Conservation (phyloP, 2,329 filamentous ascomycete genomes). For the Botrytis medusae region DNA sequence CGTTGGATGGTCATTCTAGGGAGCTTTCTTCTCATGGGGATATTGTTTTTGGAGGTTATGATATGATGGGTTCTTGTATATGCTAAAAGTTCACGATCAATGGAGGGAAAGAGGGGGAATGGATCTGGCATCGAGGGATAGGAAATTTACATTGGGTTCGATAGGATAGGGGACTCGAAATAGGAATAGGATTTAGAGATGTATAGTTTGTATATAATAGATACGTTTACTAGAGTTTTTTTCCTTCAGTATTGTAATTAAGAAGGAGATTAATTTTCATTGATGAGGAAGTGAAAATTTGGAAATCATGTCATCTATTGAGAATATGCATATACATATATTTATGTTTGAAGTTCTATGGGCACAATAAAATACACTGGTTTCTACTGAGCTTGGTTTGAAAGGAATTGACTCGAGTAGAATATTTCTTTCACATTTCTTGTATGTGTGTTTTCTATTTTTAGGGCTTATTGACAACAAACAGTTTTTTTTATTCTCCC, state of each 20-base stretch:
- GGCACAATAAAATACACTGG: neutral
- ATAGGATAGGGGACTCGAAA: neutral
- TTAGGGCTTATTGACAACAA: neutral
- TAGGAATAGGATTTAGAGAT: neutral
- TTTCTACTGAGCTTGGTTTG: neutral
- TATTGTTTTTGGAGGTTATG: neutral
- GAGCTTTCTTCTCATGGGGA: neutral
- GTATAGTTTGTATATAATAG: neutral
- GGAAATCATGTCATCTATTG: neutral
- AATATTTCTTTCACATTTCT: neutral
- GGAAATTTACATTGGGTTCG: neutral
- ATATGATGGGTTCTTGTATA: constrained; percentile 2
- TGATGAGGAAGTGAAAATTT: neutral
- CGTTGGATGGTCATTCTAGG: neutral
- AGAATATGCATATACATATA: neutral
- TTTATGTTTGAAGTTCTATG: too few species aligned
- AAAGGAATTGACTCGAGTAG: neutral
- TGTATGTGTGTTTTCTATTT: neutral
- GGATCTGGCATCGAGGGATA: neutral
- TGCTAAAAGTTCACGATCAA: constrained; percentile 3
- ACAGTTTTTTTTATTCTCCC: neutral
- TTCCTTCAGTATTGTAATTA: too few species aligned
- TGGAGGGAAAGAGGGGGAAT: neutral
- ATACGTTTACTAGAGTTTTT: neutral
- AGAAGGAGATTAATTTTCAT: too few species aligned